Evolutionary conservation across 345 rosid genomes (phyloP), one percentile per base, ranked within the genome.

Genomic region (Heritiera littoralis): DNA sequence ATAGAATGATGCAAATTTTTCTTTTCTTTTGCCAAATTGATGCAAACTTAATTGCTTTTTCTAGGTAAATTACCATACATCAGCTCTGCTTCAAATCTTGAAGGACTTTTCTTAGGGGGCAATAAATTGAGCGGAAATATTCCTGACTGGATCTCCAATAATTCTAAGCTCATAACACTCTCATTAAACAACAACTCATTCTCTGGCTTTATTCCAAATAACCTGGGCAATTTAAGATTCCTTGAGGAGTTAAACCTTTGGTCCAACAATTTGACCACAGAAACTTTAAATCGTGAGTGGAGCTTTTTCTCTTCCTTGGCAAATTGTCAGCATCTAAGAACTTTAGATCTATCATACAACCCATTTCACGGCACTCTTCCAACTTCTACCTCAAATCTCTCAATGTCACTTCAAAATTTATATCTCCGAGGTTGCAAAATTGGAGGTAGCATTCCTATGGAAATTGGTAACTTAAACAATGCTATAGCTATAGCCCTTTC

Each of bases 121-220:
- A 84, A 80, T 61, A 4, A 69, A 38, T 51, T 78, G 4, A 20
- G 32, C 2, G 82, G 84, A 20, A 18, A 10, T 6, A 3, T 81
- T 20, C 84, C 86, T 0, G 1, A 1, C 66, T 75, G 80, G 2
- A 75, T 81, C 49, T 66, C 66, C 23, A 83, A 77, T 59, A 52
- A 80, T 38, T 84, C 86, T 4, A 45, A 74, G 4, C 80, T 81
- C 30, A 20, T 4, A 8, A 0, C 2, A 2, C 23, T 81, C 8
- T 70, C 61, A 14, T 15, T 80, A 9, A 2, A 30, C 3, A 0
- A 17, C 0, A 77, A 55, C 14, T 67, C 52, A 23, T 77, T 77
- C 12, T 67, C 1, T 0, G 66, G 74, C 23, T 30, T 43, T 66
- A 14, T 66, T 13, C 79, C 79, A 2, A 35, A 77, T 7, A n/a